A percentile compares a stretch with the other conserved stretches of the same genome.
phyloP scores from a whole-genome alignment of 768 basidiomycete genomes.

The Boletus pseudopeckii region DNA sequence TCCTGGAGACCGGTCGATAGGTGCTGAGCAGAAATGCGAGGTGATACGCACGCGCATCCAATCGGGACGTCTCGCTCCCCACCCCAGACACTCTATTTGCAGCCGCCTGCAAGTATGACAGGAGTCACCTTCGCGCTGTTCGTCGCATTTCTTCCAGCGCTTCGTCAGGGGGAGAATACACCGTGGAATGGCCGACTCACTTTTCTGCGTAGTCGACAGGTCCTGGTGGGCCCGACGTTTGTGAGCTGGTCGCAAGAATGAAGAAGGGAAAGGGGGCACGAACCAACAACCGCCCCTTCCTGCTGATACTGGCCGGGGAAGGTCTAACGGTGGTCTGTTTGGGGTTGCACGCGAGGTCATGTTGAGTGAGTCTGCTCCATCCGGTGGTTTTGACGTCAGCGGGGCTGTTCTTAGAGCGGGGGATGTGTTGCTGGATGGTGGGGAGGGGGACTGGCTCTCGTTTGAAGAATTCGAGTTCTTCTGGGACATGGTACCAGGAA shows the following conservation, averaged over 20 bases:
- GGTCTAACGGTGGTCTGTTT: conserved; percentile 44
- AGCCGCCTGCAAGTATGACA: conserved; percentile 80
- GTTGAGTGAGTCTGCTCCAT: conserved; percentile 30
- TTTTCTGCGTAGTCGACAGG: conserved; percentile 79
- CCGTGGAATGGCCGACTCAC: conserved; percentile 34
- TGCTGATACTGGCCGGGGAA: conserved; percentile 50
- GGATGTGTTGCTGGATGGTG: conserved; percentile 44
- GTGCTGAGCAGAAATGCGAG: conserved; percentile 1
- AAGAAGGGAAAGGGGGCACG: conserved; percentile 28
- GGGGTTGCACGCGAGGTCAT: conserved; percentile 39
- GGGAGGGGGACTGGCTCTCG: conserved; percentile 47
- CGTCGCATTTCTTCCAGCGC: conserved; percentile 75
- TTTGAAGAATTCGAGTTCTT: conserved; percentile 47
- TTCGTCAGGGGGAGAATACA: conserved; percentile 1
- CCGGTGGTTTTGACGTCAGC: conserved; percentile 35
- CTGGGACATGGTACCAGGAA: conserved; percentile 43
- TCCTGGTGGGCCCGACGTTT: conserved; percentile 45
- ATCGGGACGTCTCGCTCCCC: conserved; percentile 82
- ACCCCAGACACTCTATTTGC: conserved; percentile 78
- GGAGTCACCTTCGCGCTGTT: conserved; percentile 75
- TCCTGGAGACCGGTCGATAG: conserved; percentile 47
- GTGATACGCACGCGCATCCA: conserved; percentile 72
- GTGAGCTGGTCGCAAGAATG: conserved; percentile 5
- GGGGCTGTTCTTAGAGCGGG: conserved; percentile 39
- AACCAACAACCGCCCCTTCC: conserved; percentile 81